These are phyloP conservation scores for Schoenoplectus triqueter DNA, from an alignment of 202 grass and related monocot species.

Conservation along the genomic window DNA sequence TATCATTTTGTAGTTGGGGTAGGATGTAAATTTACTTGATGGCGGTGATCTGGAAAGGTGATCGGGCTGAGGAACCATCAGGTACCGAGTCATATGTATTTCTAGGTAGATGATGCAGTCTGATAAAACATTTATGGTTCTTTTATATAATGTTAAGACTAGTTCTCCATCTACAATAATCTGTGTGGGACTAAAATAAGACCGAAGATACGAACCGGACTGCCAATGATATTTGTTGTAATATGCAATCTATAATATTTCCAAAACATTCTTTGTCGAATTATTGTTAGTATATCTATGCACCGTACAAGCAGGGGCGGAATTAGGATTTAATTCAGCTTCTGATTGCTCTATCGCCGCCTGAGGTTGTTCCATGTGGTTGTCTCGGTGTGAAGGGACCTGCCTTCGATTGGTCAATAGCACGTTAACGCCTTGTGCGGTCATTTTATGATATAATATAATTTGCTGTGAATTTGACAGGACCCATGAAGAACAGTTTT, in stretches of 20 bases:
- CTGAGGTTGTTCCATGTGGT: too few species aligned
- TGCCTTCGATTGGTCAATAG: too few species aligned
- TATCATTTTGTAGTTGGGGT: not conserved
- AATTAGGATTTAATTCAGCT: too few species aligned
- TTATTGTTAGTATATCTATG: not conserved
- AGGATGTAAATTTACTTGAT: not conserved
- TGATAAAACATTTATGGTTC: not conserved
- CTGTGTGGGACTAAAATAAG: not conserved
- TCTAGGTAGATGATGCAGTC: not conserved
- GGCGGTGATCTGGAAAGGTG: too few species aligned
- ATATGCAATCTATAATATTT: not conserved
- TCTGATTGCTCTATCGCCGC: too few species aligned
- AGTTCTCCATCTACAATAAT: not conserved
- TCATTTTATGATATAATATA: too few species aligned
- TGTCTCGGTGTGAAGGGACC: too few species aligned
- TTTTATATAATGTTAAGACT: not conserved
- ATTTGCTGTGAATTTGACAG: too few species aligned
- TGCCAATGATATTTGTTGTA: not conserved
- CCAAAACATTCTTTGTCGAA: not conserved
- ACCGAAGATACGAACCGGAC: not conserved
- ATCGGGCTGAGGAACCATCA: too few species aligned
- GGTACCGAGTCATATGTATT: not conserved
- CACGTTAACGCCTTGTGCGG: too few species aligned
- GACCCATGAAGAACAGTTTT: too few species aligned
- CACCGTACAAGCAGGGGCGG: too few species aligned